phyloP scores from a whole-genome alignment of 108 stramenopile genomes.

The Cyclotella atomus region DNA sequence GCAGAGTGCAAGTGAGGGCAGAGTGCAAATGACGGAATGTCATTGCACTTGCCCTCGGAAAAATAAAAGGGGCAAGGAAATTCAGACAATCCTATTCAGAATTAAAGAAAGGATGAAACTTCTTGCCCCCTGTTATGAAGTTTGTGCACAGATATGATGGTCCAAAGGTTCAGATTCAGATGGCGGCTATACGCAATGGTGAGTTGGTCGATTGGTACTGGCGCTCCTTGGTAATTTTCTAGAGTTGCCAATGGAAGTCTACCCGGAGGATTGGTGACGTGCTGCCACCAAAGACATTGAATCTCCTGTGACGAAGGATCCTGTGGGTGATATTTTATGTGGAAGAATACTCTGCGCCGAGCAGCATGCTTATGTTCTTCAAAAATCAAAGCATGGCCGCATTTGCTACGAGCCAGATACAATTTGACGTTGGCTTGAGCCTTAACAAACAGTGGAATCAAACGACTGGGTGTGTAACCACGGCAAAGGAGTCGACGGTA shows the following conservation, averaged over 20 bases:
- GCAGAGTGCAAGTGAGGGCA: no score
- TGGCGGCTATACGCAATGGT: background rate
- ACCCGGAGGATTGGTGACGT: background rate
- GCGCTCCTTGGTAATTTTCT: background rate
- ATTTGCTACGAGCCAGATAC: background rate
- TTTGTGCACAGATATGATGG: background rate
- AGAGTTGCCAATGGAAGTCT: background rate
- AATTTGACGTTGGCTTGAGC: constrained; percentile 2
- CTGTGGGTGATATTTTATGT: constrained; percentile 1
- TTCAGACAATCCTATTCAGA: no score
- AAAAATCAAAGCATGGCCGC: background rate
- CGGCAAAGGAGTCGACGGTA: constrained; percentile 13
- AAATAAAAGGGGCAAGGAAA: constrained; percentile 3
- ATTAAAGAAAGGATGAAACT: no score
- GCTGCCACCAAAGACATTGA: background rate
- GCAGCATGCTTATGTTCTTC: background rate
- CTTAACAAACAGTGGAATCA: constrained; percentile 9
- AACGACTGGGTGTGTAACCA: background rate
- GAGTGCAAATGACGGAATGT: background rate
- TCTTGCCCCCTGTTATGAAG: background rate
- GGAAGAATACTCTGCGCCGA: background rate
- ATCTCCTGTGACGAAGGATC: background rate
- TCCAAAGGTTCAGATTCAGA: background rate
- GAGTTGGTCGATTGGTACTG: background rate
- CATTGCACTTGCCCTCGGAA: background rate